Percentiles rank a stretch among this genome's conserved stretches.
Conservation (phyloP, 148 eudicot genomes). For the Rhododendron williamsianum region DNA sequence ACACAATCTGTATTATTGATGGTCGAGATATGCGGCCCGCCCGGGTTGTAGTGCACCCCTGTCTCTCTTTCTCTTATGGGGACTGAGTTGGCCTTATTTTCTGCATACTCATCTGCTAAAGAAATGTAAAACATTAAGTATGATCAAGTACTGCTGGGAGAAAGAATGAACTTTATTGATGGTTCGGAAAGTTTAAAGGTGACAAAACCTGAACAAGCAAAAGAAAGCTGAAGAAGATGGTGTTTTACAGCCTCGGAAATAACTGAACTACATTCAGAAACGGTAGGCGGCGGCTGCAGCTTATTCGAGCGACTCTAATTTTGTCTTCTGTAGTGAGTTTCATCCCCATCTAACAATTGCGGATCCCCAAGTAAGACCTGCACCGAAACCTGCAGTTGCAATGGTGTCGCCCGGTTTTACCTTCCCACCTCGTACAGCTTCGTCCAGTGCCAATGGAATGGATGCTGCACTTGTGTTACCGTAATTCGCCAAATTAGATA, state of each 20-base stretch:
- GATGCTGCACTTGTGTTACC: conserved; percentile 98
- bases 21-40: no score
- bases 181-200: not conserved
- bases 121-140: not conserved
- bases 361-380: conserved; percentile 98
- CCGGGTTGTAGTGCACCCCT: no score
- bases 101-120: not conserved
- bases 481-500: conserved; percentile 83
- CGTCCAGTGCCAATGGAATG: conserved; percentile 89
- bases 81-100: not conserved
- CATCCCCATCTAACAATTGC: conserved; percentile 83
- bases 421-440: conserved; percentile 82
- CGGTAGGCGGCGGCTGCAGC: not conserved
- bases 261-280: not conserved
- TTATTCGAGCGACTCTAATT: not conserved
- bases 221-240: not conserved
- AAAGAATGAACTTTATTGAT: conserved; percentile 16
- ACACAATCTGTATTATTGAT: no score
- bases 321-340: conserved; percentile 8
- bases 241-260: not conserved
- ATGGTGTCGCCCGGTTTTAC: conserved; percentile 72
- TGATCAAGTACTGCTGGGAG: not conserved
- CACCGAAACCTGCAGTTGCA: conserved; percentile 92
- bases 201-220: conserved; percentile 3
- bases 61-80: not conserved